phyloP scores from a whole-genome alignment of 306 rosid species.

The apple (Malus domestica) region DNA sequence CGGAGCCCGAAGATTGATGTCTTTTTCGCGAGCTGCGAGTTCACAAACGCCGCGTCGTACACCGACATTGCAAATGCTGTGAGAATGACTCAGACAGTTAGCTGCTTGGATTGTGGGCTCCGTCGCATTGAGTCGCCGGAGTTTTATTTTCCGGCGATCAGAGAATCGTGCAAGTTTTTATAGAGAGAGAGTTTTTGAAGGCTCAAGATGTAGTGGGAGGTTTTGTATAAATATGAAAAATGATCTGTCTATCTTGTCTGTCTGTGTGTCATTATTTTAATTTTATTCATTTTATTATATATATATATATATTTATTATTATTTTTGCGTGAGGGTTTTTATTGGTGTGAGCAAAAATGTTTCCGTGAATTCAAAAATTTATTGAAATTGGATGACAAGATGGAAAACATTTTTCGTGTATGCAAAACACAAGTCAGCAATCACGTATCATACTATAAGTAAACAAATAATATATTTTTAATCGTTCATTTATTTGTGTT shows the following conservation, averaged over 20 bases:
- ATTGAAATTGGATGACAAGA: too few species aligned
- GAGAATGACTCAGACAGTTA: not conserved
- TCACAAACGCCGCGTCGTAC: slow-evolving; percentile 72
- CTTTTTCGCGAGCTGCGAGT: slow-evolving; percentile 64
- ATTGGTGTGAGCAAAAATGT: too few species aligned
- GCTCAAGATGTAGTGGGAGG: not conserved
- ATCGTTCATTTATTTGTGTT: too few species aligned
- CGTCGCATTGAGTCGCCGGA: slow-evolving; percentile 22
- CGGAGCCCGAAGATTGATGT: slow-evolving; percentile 90
- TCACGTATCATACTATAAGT: too few species aligned
- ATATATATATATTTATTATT: too few species aligned
- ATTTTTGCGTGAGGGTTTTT: too few species aligned
- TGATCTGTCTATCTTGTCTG: not conserved
- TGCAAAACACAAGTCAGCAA: too few species aligned
- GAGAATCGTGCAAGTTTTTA: not conserved
- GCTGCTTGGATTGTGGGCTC: not conserved
- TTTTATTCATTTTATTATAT: too few species aligned
- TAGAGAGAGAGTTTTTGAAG: too few species aligned
- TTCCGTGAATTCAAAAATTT: too few species aligned
- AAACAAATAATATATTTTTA: too few species aligned
- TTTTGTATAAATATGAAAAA: not conserved
- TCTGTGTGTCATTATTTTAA: not conserved
- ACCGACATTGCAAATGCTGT: slow-evolving; percentile 40
- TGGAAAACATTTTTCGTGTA: too few species aligned
- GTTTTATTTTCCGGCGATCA: slow-evolving; percentile 1